Evolutionary conservation across 2,329 filamentous ascomycete species (phyloP).

Genomic region (Biscogniauxia mediterranea): DNA sequence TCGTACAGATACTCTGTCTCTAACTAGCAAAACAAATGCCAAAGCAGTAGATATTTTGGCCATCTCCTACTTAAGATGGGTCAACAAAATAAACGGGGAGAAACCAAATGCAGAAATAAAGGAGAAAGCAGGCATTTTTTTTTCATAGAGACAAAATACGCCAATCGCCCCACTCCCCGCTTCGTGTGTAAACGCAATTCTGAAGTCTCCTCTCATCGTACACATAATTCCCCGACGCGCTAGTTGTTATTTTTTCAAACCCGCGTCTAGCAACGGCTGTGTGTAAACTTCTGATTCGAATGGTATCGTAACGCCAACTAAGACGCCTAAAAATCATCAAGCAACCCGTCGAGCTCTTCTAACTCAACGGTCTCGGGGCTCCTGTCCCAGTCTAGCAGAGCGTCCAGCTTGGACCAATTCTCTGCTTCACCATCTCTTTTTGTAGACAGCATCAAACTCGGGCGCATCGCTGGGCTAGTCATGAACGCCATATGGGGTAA

Average conservation of each 20-base stretch:
- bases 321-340: slow-evolving; percentile 65
- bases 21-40: slow-evolving; percentile 7
- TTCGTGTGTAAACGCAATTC: slow-evolving; percentile 13
- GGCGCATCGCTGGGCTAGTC: slow-evolving; percentile 56
- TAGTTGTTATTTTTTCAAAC: slow-evolving; percentile 1
- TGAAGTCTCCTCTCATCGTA: slow-evolving; percentile 22
- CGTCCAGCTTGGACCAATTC: slow-evolving; percentile 44
- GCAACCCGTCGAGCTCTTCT: slow-evolving; percentile 86
- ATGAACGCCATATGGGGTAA: slow-evolving; percentile 43
- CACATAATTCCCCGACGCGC: slow-evolving; percentile 15
- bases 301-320: slow-evolving; percentile 3
- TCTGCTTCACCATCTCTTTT: slow-evolving; percentile 42
- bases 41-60: slow-evolving; percentile 8
- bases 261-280: slow-evolving; percentile 4
- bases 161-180: slow-evolving; percentile 17
- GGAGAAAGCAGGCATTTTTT: slow-evolving; percentile 12
- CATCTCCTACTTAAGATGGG: slow-evolving; percentile 11
- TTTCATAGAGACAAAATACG: slow-evolving; percentile 15
- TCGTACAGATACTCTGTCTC: slow-evolving; percentile 9
- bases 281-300: slow-evolving; percentile 8
- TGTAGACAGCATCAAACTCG: slow-evolving; percentile 43
- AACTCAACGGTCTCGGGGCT: slow-evolving; percentile 88
- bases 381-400: slow-evolving; percentile 57
- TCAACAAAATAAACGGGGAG: slow-evolving; percentile 7
- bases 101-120: slow-evolving; percentile 12